phyloP scores from a whole-genome alignment of 495 filamentous ascomycete species.

The Chaetomidium leptoderma region DNA sequence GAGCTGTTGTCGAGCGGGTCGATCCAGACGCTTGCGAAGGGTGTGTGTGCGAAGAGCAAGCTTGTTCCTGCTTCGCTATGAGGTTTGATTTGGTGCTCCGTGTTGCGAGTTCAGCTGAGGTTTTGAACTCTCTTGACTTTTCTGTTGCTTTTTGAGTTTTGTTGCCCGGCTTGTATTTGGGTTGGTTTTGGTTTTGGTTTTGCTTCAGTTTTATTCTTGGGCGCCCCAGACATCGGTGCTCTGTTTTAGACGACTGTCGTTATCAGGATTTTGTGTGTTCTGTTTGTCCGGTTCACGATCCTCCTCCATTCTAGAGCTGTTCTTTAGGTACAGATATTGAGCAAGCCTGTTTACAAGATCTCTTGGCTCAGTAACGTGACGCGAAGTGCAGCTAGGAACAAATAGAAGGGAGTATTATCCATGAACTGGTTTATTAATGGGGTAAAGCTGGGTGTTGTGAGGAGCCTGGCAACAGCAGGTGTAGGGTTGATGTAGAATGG shows the following conservation, averaged over 20 bases:
- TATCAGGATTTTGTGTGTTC: not conserved
- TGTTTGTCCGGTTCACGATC: not conserved
- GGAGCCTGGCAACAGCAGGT: too few species aligned
- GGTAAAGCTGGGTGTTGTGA: too few species aligned
- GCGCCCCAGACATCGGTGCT: not conserved
- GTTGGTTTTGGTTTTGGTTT: not conserved
- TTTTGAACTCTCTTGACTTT: not conserved
- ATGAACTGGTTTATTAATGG: too few species aligned
- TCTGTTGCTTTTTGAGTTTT: not conserved
- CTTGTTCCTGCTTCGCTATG: slow-evolving; percentile 24
- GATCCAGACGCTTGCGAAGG: slow-evolving; percentile 46
- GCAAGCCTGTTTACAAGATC: too few species aligned
- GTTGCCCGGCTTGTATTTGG: not conserved
- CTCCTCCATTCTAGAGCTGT: not conserved
- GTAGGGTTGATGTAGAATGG: too few species aligned
- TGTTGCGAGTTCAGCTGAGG: not conserved
- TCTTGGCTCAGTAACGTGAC: too few species aligned
- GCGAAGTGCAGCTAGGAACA: too few species aligned
- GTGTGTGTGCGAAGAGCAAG: slow-evolving; percentile 50
- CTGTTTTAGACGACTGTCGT: not conserved
- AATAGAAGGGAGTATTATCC: too few species aligned
- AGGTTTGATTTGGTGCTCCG: not conserved
- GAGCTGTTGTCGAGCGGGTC: slow-evolving; percentile 49
- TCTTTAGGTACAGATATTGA: not conserved
- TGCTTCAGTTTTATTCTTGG: not conserved